Conservation (phyloP, 345 rosid species). For the Lepidium didymum region DNA sequence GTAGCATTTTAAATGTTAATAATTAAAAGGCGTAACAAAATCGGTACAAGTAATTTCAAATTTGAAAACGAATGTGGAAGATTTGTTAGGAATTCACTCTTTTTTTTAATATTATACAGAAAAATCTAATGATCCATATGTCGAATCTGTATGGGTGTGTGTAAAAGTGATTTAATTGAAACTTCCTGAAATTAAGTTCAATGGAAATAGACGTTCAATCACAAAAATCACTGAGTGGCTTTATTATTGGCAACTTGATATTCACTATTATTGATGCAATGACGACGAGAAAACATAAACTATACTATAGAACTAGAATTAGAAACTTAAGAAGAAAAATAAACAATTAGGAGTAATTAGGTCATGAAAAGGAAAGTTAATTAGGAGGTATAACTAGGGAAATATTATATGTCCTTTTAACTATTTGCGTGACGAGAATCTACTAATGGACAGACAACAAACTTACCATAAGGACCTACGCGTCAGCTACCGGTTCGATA, state of each 20-base stretch:
- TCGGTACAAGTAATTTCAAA: too few relatives aligned
- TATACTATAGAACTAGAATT: background rate
- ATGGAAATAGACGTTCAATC: too few relatives aligned
- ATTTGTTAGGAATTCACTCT: too few relatives aligned
- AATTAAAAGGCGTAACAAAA: too few relatives aligned
- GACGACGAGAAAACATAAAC: background rate
- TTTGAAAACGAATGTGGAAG: too few relatives aligned
- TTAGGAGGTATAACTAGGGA: background rate
- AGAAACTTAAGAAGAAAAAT: background rate
- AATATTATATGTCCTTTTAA: background rate
- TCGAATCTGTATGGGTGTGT: background rate
- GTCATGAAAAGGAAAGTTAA: constrained; percentile 1
- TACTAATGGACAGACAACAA: constrained; percentile 15
- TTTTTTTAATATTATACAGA: too few relatives aligned
- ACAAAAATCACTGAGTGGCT: background rate
- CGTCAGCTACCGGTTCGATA: constrained; percentile 4
- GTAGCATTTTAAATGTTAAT: too few relatives aligned
- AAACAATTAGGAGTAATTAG: constrained; percentile 1
- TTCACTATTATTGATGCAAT: background rate
- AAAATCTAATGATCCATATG: background rate
- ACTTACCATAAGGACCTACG: background rate
- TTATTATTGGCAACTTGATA: background rate
- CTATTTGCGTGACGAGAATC: constrained; percentile 2
- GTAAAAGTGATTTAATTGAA: background rate
- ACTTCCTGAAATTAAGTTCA: background rate